Conservation (phyloP, 495 filamentous ascomycete species). For the Parmelia sp. region DNA sequence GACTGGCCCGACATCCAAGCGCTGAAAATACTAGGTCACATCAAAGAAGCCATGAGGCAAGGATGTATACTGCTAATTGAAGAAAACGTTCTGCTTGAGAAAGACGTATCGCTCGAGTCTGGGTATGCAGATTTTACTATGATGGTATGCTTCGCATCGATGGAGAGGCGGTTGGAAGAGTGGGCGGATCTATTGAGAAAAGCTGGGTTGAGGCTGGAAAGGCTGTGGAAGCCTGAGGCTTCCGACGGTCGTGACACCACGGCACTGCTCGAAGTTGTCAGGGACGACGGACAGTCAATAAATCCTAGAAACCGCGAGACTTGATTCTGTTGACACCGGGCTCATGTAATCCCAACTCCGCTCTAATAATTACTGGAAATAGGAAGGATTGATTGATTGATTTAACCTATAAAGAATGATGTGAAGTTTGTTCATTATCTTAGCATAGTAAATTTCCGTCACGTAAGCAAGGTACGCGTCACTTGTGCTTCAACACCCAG, state of each 20-base stretch:
- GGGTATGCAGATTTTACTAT: neutral
- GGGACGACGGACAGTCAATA: neutral
- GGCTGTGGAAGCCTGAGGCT: neutral
- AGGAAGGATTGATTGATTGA: too few relatives aligned
- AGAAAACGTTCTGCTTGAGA: neutral
- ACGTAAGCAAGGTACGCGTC: too few relatives aligned
- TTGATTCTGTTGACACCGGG: too few relatives aligned
- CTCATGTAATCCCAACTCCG: too few relatives aligned
- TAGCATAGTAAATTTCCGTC: too few relatives aligned
- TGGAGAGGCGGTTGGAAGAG: neutral
- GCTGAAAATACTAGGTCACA: neutral
- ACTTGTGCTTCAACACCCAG: too few relatives aligned
- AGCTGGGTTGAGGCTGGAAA: neutral
- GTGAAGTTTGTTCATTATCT: too few relatives aligned
- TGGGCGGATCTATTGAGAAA: neutral
- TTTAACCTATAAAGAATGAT: too few relatives aligned
- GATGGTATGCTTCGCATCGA: slow-evolving; percentile 1
- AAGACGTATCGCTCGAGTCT: neutral
- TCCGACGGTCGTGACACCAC: neutral
- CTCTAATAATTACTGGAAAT: too few relatives aligned
- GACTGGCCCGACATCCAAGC: neutral
- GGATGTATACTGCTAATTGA: neutral
- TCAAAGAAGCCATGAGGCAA: neutral
- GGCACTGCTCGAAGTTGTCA: neutral
- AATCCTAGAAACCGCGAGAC: too few relatives aligned